These are phyloP conservation scores for Ceratocystis eucalypticola DNA, from an alignment of 2,329 filamentous ascomycete species.

Conservation along the genomic window DNA sequence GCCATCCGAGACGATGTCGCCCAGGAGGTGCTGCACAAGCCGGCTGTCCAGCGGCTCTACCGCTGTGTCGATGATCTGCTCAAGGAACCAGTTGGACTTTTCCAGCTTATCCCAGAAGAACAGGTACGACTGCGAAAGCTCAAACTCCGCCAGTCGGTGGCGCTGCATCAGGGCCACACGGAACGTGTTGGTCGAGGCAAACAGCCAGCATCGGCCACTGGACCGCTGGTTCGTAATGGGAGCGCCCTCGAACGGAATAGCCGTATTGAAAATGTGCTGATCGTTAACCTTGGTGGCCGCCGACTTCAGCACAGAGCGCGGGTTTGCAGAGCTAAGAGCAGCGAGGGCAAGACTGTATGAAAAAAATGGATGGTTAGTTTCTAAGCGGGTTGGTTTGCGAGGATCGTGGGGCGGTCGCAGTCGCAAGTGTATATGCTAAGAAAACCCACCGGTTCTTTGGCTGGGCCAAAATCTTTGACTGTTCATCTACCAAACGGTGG, in stretches of 20 bases:
- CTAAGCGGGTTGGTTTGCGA: no score
- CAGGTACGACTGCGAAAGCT: conserved; percentile 76
- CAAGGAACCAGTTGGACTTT: conserved; percentile 80
- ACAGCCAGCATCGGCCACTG: conserved; percentile 81
- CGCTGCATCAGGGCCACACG: conserved; percentile 77
- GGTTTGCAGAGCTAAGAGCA: conserved; percentile 55
- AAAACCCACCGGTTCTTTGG: conserved; percentile 46
- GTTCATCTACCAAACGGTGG: conserved; percentile 42
- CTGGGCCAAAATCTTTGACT: conserved; percentile 47
- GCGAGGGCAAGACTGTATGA: conserved; percentile 54
- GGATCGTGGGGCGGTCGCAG: not conserved
- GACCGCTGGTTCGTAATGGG: conserved; percentile 76
- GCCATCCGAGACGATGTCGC: conserved; percentile 60
- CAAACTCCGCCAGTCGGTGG: conserved; percentile 63
- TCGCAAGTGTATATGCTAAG: not conserved
- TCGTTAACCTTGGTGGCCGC: conserved; percentile 50
- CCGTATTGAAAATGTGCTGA: conserved; percentile 70
- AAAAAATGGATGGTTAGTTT: no score
- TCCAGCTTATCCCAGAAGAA: conserved; percentile 94
- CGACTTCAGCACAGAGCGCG: conserved; percentile 51
- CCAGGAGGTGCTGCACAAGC: conserved; percentile 56
- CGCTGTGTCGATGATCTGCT: conserved; percentile 65
- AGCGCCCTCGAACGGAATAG: conserved; percentile 65
- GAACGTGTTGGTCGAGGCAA: conserved; percentile 83
- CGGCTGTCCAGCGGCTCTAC: conserved; percentile 57